Evolutionary conservation across 2,329 filamentous ascomycete species (phyloP).

Genomic region (Colletotrichum neosansevieriae): DNA sequence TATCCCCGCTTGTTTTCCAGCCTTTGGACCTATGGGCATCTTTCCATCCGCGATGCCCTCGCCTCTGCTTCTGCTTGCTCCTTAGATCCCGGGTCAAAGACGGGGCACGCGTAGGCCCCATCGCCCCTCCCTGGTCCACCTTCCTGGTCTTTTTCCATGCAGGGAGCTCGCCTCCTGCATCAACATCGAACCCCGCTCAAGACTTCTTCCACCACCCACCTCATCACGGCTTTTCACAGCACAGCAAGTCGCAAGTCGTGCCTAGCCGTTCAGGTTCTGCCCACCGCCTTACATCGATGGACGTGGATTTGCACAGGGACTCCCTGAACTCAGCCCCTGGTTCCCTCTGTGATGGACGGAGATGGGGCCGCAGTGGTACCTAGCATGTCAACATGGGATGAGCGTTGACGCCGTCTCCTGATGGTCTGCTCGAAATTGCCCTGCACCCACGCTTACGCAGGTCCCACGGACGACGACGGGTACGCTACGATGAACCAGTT

Average conservation of each 20-base stretch:
- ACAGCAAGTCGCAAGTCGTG: not conserved
- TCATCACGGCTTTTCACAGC: not conserved
- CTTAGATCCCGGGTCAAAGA: conserved; percentile 14
- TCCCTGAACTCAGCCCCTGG: conserved; percentile 14
- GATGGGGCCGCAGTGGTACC: conserved; percentile 27
- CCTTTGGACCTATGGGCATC: conserved; percentile 32
- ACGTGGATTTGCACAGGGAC: conserved; percentile 35
- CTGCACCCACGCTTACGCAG: conserved; percentile 18
- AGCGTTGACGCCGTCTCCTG: conserved; percentile 33
- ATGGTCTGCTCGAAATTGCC: conserved; percentile 33
- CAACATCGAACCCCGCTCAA: conserved; percentile 22
- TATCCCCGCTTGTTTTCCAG: conserved; percentile 29
- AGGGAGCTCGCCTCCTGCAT: conserved; percentile 32
- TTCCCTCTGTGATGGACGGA: not conserved
- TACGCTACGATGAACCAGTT: conserved; percentile 7
- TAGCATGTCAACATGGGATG: conserved; percentile 23
- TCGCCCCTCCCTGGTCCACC: not conserved
- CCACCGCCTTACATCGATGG: conserved; percentile 8
- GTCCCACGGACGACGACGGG: conserved; percentile 19
- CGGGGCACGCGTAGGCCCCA: conserved; percentile 21
- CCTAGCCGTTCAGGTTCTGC: not conserved
- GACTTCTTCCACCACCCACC: not conserved
- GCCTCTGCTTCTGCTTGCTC: conserved; percentile 18
- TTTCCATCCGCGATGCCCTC: conserved; percentile 32
- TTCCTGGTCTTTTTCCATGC: conserved; percentile 8